phyloP scores from a whole-genome alignment of 2,329 filamentous ascomycete genomes.

The Alternaria sp. region DNA sequence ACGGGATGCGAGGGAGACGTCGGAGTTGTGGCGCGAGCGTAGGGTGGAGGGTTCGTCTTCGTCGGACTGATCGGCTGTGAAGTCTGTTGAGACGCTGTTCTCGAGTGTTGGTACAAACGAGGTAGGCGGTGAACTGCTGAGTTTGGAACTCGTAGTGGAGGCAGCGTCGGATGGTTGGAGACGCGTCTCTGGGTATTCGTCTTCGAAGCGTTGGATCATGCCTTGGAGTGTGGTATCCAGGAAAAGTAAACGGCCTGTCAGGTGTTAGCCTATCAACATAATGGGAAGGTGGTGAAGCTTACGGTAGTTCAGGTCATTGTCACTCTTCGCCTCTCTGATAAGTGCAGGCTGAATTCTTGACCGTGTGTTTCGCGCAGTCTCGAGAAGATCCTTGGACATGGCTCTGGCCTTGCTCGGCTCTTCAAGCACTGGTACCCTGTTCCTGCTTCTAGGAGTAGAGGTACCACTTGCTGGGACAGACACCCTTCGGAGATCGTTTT shows the following conservation, averaged over 20 bases:
- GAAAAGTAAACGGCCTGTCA: conserved; percentile 75
- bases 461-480: conserved; percentile 57
- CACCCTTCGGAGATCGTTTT: conserved; percentile 58
- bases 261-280: conserved; percentile 22
- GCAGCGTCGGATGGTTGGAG: conserved; percentile 47
- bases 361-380: conserved; percentile 87
- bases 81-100: conserved; percentile 34
- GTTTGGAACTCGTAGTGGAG: conserved; percentile 40
- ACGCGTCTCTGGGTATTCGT: conserved; percentile 91
- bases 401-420: conserved; percentile 61
- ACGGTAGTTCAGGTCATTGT: conserved; percentile 80
- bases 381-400: conserved; percentile 89
- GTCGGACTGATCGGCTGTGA: conserved; percentile 45
- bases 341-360: conserved; percentile 82
- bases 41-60: conserved; percentile 54
- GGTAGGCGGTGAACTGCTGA: conserved; percentile 38
- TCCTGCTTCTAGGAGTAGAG: conserved; percentile 58
- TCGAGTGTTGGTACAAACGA: conserved; percentile 39
- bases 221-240: conserved; percentile 85
- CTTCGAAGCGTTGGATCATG: conserved; percentile 95
- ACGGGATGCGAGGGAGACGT: conserved; percentile 71
- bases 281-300: conserved; percentile 50
- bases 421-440: conserved; percentile 9
- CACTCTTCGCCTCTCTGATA: conserved; percentile 72
- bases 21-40: conserved; percentile 66